These are phyloP conservation scores for Epichloe glyceriae DNA, from an alignment of 2,329 filamentous ascomycete genomes.

Conservation along the genomic window DNA sequence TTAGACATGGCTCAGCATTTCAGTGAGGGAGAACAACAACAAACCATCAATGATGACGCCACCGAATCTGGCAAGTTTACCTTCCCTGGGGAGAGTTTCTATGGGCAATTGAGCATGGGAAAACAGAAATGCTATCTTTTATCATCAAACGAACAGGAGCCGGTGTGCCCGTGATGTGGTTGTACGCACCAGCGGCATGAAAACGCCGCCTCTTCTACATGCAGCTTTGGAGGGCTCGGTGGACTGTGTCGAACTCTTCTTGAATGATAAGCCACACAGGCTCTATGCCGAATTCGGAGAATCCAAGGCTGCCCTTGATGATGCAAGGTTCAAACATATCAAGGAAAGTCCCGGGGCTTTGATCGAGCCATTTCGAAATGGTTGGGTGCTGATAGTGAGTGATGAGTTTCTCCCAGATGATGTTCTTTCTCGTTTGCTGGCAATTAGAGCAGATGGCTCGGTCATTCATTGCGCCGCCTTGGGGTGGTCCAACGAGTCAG, in stretches of 20 bases:
- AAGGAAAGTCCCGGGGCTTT: constrained; percentile 47
- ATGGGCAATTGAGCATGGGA: constrained; percentile 32
- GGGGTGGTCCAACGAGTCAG: constrained; percentile 27
- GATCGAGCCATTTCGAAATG: constrained; percentile 49
- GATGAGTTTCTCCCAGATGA: constrained; percentile 19
- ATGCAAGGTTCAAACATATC: constrained; percentile 50
- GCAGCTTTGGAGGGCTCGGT: constrained; percentile 45
- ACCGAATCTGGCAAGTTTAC: constrained; percentile 22
- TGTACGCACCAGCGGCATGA: constrained; percentile 24
- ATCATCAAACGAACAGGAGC: constrained; percentile 51
- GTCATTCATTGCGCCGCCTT: constrained; percentile 55
- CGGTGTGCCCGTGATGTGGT: constrained; percentile 48
- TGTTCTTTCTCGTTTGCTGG: constrained; percentile 9
- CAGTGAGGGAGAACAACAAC: constrained; percentile 19
- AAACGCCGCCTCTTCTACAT: constrained; percentile 45
- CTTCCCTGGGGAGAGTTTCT: constrained; percentile 30
- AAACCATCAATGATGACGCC: constrained; percentile 18
- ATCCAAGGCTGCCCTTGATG: constrained; percentile 44
- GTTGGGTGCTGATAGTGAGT: constrained; percentile 42
- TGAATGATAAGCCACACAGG: constrained; percentile 55
- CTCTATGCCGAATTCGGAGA: constrained; percentile 55
- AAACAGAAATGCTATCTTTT: constrained; percentile 45
- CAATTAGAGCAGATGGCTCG: constrained; percentile 35
- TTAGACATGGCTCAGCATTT: constrained; percentile 40
- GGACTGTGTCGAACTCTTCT: constrained; percentile 64